Evolutionary conservation across 2,329 filamentous ascomycete species (phyloP).

Genomic region (Colletotrichum liaoningense): DNA sequence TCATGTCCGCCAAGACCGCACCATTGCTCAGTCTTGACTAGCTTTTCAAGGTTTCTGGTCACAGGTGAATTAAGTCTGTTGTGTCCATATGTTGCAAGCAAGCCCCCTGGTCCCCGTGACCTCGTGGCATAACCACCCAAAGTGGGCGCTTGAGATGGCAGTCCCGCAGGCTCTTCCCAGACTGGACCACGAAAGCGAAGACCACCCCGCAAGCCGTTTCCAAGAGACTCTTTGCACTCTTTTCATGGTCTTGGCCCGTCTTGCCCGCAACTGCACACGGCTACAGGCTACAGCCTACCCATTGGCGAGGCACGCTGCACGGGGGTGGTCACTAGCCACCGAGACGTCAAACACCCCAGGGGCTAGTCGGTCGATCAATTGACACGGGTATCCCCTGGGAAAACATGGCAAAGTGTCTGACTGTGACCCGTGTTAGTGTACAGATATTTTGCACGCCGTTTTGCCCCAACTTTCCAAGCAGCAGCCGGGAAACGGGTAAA

Average conservation of each 20-base stretch:
- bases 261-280: neutral
- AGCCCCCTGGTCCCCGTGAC: neutral
- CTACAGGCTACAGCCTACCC: neutral
- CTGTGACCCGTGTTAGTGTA: too few relatives aligned
- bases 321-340: neutral
- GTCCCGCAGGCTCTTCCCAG: constrained; percentile 17
- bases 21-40: neutral
- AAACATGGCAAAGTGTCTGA: neutral
- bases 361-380: constrained; percentile 20
- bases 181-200: constrained; percentile 13
- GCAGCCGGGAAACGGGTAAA: constrained; percentile 1
- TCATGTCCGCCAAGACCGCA: neutral
- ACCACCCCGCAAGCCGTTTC: constrained; percentile 4
- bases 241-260: neutral
- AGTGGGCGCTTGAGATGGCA: constrained; percentile 20
- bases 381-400: constrained; percentile 15
- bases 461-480: neutral
- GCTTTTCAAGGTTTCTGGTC: neutral
- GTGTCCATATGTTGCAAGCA: neutral
- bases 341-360: constrained; percentile 26
- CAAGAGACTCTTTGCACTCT: neutral
- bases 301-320: neutral
- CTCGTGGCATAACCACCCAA: constrained; percentile 22
- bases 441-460: neutral
- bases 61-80: neutral